Evolutionary conservation across 495 filamentous ascomycete genomes (phyloP), one percentile per base, ranked within the genome.

Genomic region (Pseudoneurospora amorphoporcata): DNA sequence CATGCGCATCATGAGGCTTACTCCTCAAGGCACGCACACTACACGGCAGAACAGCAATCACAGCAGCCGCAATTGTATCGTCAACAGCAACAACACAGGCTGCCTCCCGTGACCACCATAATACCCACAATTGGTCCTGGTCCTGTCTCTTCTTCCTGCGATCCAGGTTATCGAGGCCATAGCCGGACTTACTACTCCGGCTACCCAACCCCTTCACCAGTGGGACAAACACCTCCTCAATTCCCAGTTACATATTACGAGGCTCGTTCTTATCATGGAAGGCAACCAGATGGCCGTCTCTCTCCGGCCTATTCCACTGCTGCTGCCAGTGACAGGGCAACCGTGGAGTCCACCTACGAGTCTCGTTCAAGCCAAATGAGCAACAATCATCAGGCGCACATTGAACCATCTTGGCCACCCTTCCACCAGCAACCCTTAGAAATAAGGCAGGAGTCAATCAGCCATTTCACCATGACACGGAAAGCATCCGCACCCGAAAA

Each of bases 1-100:
- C 78, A 84, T 71, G 74, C 75, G 73, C 82, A 82, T 40, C 81
- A 82, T 43, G 82, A 82, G 71, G 78, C 77, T 70, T 84, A 84
- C 72, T 76, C 80, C 74, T 79, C 82, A 53, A 73, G 77, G 75
- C 80, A 81, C 72, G 75, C 74, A 39, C 82, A 83, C 72, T 84
- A 84, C 76, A 73, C 78, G 16, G 78, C 78, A 71, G 83, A 84
- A 39, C 79, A 82, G 53, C 78, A 72, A 19, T 35, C 75, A 38
- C 77, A 78, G 68, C 77, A 70, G 8, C 73, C 71, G 29, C 71
- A 70, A 40, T 70, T 39, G 71, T 72, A 70, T 29, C 58, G 58
- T 8, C 69, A 68, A 39, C 68, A 43, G 43, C 72, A 72, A 32
- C 75, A 75, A n/a, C 35, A 41, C n/a, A 78, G 75, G 47, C 77